Conservation (phyloP, 2,329 filamentous ascomycete species). For the Nemania sp. region DNA sequence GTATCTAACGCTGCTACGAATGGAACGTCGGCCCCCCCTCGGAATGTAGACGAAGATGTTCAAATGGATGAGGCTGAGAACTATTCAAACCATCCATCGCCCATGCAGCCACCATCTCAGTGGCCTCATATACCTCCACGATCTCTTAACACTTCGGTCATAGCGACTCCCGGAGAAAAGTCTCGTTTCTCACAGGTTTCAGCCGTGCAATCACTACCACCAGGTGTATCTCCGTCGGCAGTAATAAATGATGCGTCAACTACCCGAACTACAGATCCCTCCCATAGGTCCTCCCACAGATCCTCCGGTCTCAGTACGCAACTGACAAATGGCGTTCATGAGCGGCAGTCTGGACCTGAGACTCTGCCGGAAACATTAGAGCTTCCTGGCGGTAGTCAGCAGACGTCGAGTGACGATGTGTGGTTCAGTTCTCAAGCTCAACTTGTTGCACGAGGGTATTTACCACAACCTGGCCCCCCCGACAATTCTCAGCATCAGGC, state of each 20-base stretch:
- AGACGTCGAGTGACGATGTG: constrained; percentile 63
- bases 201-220: constrained; percentile 67
- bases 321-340: constrained; percentile 74
- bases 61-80: constrained; percentile 70
- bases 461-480: constrained; percentile 53
- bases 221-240: constrained; percentile 69
- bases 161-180: constrained; percentile 59
- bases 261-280: constrained; percentile 86
- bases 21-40: constrained; percentile 64
- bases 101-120: constrained; percentile 64
- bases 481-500: constrained; percentile 46
- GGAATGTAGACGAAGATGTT: constrained; percentile 66
- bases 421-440: constrained; percentile 72
- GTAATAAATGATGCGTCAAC: constrained; percentile 88
- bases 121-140: constrained; percentile 51
- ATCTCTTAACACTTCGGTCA: constrained; percentile 53
- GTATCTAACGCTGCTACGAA: constrained; percentile 62
- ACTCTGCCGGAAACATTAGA: constrained; percentile 68
- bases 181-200: constrained; percentile 75
- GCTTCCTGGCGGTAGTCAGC: constrained; percentile 55
- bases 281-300: constrained; percentile 69
- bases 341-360: constrained; percentile 56
- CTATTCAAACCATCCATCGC: constrained; percentile 57
- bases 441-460: constrained; percentile 58
- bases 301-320: constrained; percentile 78